phyloP scores from a whole-genome alignment of 805 yeast genomes.

The Sugiyamaella lignohabitans region DNA sequence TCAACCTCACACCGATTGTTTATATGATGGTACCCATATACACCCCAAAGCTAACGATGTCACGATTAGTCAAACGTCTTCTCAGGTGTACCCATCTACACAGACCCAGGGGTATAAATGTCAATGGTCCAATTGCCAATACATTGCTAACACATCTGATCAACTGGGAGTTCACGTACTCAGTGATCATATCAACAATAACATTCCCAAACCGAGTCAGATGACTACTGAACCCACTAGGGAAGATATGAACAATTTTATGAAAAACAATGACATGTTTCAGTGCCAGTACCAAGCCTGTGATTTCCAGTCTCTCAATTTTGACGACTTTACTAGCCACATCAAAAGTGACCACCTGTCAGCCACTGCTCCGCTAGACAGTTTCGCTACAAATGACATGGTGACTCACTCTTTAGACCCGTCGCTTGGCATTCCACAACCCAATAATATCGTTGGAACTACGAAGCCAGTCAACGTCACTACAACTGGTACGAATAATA shows the following conservation, averaged over 20 bases:
- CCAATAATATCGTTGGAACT: no score
- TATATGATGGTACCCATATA: conserved; percentile 9
- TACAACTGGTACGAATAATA: no score
- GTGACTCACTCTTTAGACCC: background rate
- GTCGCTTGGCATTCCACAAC: background rate
- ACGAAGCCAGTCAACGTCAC: no score
- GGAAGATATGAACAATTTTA: conserved; percentile 2
- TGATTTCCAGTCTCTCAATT: conserved; percentile 46
- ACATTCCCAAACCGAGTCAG: conserved; percentile 7
- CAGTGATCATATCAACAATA: conserved; percentile 21
- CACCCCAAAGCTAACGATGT: conserved; percentile 5
- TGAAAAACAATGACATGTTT: conserved; percentile 15
- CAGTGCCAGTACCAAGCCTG: conserved; percentile 78
- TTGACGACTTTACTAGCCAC: conserved; percentile 54
- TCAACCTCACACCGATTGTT: conserved; percentile 14
- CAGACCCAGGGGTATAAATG: conserved; percentile 33
- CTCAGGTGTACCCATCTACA: background rate
- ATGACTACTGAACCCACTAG: conserved; percentile 11
- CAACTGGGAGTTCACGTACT: conserved; percentile 44
- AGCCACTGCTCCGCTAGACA: background rate
- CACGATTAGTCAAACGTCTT: background rate
- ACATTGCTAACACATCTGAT: conserved; percentile 34
- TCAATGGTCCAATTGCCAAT: conserved; percentile 63
- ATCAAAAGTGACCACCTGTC: conserved; percentile 39
- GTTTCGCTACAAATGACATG: background rate